Evolutionary conservation across 768 basidiomycete genomes (phyloP), one percentile per base, ranked within the genome.

Genomic region (Suillus hirtellus): DNA sequence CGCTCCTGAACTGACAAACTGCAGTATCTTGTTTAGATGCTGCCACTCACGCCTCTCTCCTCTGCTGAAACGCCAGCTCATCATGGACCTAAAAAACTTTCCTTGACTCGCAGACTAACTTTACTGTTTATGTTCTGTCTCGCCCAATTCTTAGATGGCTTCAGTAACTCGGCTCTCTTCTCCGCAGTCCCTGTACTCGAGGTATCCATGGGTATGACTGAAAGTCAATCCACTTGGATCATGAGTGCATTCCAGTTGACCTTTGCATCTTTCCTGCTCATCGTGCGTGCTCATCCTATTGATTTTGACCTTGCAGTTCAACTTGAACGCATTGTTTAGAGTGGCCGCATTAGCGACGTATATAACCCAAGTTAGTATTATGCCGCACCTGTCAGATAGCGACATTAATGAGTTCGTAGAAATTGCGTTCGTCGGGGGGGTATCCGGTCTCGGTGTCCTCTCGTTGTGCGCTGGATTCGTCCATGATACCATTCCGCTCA

Each of bases 391-490:
- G 21, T 35, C 35, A 44, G 35, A 38, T 44, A 37, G 44, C 43
- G 17, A 50, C 46, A 8, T 42, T 42, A 19, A 55, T 15, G 50
- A 12, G 19, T 15, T 27, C 56, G n/a, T 21, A 80, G 79, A 81
- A 70, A 73, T 65, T 44, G 72, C 76, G 43, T 85, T 85, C 67
- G 65, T 81, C 31, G 59, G 60, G 0, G 84, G 86, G 8, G 69
- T 81, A 27, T 59, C 70, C 24, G 64, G 66, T 4, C 72, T 87
- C 15, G 82, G 82, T 4, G 53, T 82, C 42, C 71, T 83, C 27
- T 78, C 81, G 11, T 65, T 86, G 15, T 75, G 75, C 27, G 75
- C 75, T n/a, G 84, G 84, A 27, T 86, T 87, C 64, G 73, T 76
- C 34, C 62, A 73, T 27, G 73, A 78, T 68, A 80, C 83, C 66